phyloP scores from a whole-genome alignment of 345 rosid genomes.

The Combretum micranthum region DNA sequence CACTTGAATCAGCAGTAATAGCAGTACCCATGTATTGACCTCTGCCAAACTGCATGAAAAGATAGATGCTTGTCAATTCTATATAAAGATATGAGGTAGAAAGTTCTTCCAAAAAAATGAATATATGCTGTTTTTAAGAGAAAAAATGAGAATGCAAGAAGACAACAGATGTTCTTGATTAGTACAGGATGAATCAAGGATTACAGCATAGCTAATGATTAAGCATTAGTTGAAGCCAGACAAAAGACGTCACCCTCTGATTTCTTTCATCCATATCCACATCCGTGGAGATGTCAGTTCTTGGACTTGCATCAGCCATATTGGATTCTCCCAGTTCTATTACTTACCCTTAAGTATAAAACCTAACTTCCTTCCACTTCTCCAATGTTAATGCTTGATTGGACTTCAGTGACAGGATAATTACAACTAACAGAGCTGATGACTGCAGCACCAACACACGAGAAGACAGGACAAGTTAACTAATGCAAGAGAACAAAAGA shows the following conservation, averaged over 20 bases:
- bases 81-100: too few relatives aligned
- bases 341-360: slow-evolving; percentile 29
- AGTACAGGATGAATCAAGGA: neutral
- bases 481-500: too few relatives aligned
- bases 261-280: slow-evolving; percentile 67
- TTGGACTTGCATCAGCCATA: slow-evolving; percentile 87
- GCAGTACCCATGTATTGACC: slow-evolving; percentile 19
- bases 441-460: too few relatives aligned
- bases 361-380: slow-evolving; percentile 21
- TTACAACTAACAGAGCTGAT: too few relatives aligned
- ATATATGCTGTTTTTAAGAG: too few relatives aligned
- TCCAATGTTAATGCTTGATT: slow-evolving; percentile 25
- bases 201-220: neutral
- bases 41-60: slow-evolving; percentile 47
- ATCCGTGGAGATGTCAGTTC: slow-evolving; percentile 69
- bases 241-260: slow-evolving; percentile 42
- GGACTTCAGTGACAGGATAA: slow-evolving; percentile 12
- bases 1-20: slow-evolving; percentile 73
- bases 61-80: too few relatives aligned
- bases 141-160: neutral
- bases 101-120: too few relatives aligned
- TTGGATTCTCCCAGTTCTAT: slow-evolving; percentile 36
- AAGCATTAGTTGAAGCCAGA: slow-evolving; percentile 7
- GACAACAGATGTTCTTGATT: too few relatives aligned
- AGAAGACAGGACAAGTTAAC: too few relatives aligned